Evolutionary conservation across 306 rosid genomes (phyloP), one percentile per base, ranked within the genome.

Genomic region (Pyrus bretschneideri): DNA sequence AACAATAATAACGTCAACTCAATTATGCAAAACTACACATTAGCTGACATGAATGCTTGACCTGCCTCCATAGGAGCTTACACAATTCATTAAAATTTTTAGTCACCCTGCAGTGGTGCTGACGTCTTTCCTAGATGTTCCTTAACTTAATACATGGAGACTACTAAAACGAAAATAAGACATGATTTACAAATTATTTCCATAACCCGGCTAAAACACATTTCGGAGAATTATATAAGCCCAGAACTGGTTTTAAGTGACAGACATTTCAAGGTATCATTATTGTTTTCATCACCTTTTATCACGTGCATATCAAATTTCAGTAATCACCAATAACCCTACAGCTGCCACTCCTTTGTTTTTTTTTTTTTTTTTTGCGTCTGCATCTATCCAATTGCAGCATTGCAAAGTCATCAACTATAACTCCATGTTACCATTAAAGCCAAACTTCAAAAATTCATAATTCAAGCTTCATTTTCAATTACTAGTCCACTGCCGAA

Each of bases 1-100:
- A 76, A 76, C 60, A 77, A 63, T 6, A 25, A 45, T 38, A 35
- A 58, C 54, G 51, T 15, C 72, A 58, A 72, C n/a, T 17, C 77
- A 44, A 57, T 31, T 55, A 77, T 5, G 10, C 64, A 65, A 18
- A 52, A 71, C 76, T 70, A 55, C 61, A 22, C 57, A 30, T 27
- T 9, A n/a, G 58, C 29, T 42, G 30, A 74, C 44, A 60, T 27
- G 60, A n/a, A 35, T 66, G 45, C 70, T 19, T 35, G 29, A 35
- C 6, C 27, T 33, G 45, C 11, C 29, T 35, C 11, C n/a, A 13
- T 35, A 66, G 3, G 44, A 38, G 49, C 49, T 21, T 42, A 72
- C 33, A 45, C 14, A 25, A 38, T 61, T 61, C 46, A 44, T 65
- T 11, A 1, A 27, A 18, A 74, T 27, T 9, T 44, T 61, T 49